Percentiles rank a stretch among this genome's conserved stretches.
phyloP scores from a whole-genome alignment of 306 rosid genomes.

The Biancaea sappan region DNA sequence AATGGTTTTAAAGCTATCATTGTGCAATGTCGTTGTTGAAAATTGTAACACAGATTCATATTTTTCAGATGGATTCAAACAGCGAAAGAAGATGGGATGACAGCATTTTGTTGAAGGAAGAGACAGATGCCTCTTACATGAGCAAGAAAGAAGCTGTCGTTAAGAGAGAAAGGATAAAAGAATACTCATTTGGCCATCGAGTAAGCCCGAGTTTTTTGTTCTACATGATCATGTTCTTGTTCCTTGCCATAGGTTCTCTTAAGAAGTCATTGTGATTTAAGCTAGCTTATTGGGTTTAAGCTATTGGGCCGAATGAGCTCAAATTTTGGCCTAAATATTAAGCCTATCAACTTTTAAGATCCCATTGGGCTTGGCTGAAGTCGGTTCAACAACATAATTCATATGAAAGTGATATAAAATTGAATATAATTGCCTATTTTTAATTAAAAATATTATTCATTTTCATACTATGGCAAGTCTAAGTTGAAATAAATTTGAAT shows the following conservation, averaged over 20 bases:
- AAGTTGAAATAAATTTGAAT: too few relatives aligned
- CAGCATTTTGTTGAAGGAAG: conserved; percentile 70
- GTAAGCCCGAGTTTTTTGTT: conserved; percentile 48
- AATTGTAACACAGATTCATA: neutral
- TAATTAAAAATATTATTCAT: too few relatives aligned
- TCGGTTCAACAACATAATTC: neutral
- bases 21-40: neutral
- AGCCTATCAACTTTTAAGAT: too few relatives aligned
- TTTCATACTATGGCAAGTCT: neutral
- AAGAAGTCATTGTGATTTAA: too few relatives aligned
- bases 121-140: conserved; percentile 50
- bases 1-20: neutral
- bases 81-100: conserved; percentile 78
- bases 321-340: too few relatives aligned
- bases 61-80: conserved; percentile 79
- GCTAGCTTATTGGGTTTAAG: too few relatives aligned
- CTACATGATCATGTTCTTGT: neutral
- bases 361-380: too few relatives aligned
- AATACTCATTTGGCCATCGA: conserved; percentile 70
- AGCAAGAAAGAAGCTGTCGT: conserved; percentile 71
- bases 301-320: too few relatives aligned
- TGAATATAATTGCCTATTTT: too few relatives aligned
- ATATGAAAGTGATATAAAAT: neutral
- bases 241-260: neutral
- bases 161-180: conserved; percentile 72